Conservation (phyloP, 768 basidiomycete species). For the Albatrellus ellisii region DNA sequence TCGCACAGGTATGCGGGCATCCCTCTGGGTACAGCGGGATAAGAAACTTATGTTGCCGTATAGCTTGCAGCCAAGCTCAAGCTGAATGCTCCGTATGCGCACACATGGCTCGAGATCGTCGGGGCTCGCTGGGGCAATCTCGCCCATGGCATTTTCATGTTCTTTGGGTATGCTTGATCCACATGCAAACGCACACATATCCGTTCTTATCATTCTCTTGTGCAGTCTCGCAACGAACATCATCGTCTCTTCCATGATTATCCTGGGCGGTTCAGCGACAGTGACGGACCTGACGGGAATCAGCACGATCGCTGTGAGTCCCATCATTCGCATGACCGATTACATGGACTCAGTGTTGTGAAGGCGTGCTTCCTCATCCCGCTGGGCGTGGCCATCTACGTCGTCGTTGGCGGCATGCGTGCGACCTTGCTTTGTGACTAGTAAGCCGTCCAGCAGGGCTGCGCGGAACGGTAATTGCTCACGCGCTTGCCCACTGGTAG, state of each 20-base stretch:
- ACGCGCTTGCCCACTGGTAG: slow-evolving; percentile 23
- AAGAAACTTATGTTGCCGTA: not conserved
- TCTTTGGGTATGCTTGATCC: slow-evolving; percentile 49
- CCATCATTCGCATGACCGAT: no score
- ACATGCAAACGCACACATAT: not conserved
- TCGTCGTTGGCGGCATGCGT: slow-evolving; percentile 78
- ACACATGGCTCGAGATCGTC: slow-evolving; percentile 86
- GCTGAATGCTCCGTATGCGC: slow-evolving; percentile 76
- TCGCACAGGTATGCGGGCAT: slow-evolving; percentile 50
- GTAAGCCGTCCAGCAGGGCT: slow-evolving; percentile 31
- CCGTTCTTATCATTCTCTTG: not conserved
- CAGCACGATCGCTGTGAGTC: slow-evolving; percentile 65
- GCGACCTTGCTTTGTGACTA: slow-evolving; percentile 80
- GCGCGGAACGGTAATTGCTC: not conserved
- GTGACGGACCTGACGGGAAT: slow-evolving; percentile 84
- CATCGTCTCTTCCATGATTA: slow-evolving; percentile 80
- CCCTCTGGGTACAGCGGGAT: not conserved
- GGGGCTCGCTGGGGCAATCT: slow-evolving; percentile 64
- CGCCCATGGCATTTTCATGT: slow-evolving; percentile 79
- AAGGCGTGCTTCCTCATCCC: slow-evolving; percentile 87
- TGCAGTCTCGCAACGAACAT: slow-evolving; percentile 74
- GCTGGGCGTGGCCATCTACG: slow-evolving; percentile 78
- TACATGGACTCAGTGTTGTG: not conserved
- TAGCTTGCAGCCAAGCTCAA: slow-evolving; percentile 87
- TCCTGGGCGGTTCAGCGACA: slow-evolving; percentile 75